phyloP scores from a whole-genome alignment of 441 rosid species.

The Pelargonium cotyledonis region DNA sequence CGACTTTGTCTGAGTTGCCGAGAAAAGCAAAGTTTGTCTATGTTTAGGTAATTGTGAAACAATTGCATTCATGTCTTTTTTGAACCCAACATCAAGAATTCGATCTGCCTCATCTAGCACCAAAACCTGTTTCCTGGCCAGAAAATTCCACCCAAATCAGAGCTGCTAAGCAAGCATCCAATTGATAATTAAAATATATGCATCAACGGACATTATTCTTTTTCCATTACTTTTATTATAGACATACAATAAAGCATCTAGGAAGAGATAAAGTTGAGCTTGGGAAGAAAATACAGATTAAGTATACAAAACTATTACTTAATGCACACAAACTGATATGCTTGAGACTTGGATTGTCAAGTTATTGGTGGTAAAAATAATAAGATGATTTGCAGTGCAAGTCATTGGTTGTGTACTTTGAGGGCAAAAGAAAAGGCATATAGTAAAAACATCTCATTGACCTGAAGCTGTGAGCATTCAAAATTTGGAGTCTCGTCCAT shows the following conservation, averaged over 20 bases:
- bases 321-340: not conserved
- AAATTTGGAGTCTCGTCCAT: constrained; percentile 95
- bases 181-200: not conserved
- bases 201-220: not conserved
- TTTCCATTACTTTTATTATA: not conserved
- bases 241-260: not conserved
- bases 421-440: not conserved
- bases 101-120: constrained; percentile 98
- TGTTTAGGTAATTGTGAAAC: constrained; percentile 74
- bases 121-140: constrained; percentile 62
- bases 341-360: not conserved
- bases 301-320: not conserved
- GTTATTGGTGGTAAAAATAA: too few relatives aligned
- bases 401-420: not conserved
- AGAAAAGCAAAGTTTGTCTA: constrained; percentile 86
- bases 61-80: constrained; percentile 74
- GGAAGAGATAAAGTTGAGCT: not conserved
- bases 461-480: constrained; percentile 90
- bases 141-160: constrained; percentile 33
- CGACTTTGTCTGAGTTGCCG: constrained; percentile 93
- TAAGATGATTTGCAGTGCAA: not conserved
- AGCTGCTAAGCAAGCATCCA: constrained; percentile 8
- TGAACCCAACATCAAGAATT: constrained; percentile 82
- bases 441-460: constrained; percentile 22
- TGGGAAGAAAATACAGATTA: not conserved